Evolutionary conservation across 2,329 filamentous ascomycete genomes (phyloP).

Genomic region (Akanthomyces muscarius): DNA sequence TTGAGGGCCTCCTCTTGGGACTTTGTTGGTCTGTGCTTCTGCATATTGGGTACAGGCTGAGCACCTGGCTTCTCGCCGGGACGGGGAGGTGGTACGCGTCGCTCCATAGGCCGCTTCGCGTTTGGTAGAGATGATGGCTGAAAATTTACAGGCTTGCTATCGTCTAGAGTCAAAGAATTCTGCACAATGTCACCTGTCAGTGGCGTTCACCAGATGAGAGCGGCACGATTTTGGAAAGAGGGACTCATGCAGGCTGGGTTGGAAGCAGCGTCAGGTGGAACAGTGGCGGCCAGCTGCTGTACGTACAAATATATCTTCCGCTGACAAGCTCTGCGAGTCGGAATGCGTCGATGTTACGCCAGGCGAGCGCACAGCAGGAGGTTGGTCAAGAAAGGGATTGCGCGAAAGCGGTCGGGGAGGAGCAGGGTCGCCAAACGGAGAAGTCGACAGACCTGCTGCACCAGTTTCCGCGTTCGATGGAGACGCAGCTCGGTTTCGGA

Average conservation of each 20-base stretch:
- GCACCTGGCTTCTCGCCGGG: conserved; percentile 19
- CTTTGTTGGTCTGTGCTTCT: conserved; percentile 55
- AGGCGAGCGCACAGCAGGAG: conserved; percentile 38
- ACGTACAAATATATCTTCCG: conserved; percentile 76
- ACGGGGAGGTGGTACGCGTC: background rate
- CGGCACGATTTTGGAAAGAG: background rate
- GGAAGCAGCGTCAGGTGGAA: background rate
- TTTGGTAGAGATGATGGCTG: conserved; percentile 17
- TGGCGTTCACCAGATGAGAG: background rate
- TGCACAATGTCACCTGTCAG: conserved; percentile 31
- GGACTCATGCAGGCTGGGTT: background rate
- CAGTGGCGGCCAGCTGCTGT: conserved; percentile 6
- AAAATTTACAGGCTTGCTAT: conserved; percentile 40
- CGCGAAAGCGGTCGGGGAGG: conserved; percentile 60
- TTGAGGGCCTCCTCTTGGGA: conserved; percentile 64
- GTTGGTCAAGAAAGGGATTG: conserved; percentile 70
- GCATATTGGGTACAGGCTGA: conserved; percentile 3
- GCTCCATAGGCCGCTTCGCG: conserved; percentile 13
- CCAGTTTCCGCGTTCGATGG: conserved; percentile 40
- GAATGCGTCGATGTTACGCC: conserved; percentile 48
- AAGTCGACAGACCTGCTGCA: conserved; percentile 41
- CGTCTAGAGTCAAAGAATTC: conserved; percentile 65
- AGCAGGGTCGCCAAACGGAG: conserved; percentile 55
- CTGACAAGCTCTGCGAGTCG: conserved; percentile 46
- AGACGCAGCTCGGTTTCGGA: conserved; percentile 67